Evolutionary conservation across 2,329 filamentous ascomycete species (phyloP).

Genomic region (Sclerotinia spermophila): DNA sequence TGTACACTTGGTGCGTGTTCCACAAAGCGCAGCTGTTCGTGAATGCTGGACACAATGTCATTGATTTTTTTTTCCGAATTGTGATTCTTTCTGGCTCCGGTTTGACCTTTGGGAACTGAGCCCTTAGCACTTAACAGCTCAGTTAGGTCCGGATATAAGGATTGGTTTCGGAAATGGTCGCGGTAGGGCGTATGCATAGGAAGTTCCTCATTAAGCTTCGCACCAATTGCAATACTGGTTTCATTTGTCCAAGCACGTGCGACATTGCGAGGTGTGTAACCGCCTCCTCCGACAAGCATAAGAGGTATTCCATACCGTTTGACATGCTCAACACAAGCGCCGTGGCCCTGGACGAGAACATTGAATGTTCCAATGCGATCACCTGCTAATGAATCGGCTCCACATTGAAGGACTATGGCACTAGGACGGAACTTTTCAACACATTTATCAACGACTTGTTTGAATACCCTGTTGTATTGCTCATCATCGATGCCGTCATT

Average conservation of each 20-base stretch:
- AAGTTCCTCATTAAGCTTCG: constrained; percentile 67
- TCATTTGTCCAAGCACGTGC: constrained; percentile 96
- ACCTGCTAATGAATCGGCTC: constrained; percentile 89
- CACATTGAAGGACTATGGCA: constrained; percentile 92
- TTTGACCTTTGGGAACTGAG: background rate
- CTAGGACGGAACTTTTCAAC: constrained; percentile 81
- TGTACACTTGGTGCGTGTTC: constrained; percentile 83
- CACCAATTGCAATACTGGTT: constrained; percentile 80
- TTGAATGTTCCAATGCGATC: constrained; percentile 95
- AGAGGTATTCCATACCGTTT: constrained; percentile 78
- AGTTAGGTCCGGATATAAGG: constrained; percentile 81
- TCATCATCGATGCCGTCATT: constrained; percentile 88
- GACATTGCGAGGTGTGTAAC: constrained; percentile 95
- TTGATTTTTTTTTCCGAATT: constrained; percentile 74
- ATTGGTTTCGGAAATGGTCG: constrained; percentile 83
- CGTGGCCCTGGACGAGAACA: constrained; percentile 91
- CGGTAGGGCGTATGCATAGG: constrained; percentile 81
- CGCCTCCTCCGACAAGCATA: constrained; percentile 88
- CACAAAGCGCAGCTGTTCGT: constrained; percentile 83
- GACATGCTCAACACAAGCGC: constrained; percentile 83
- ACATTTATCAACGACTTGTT: constrained; percentile 72
- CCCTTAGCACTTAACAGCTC: constrained; percentile 57
- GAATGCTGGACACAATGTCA: constrained; percentile 72
- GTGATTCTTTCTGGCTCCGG: constrained; percentile 59
- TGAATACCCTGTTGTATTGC: constrained; percentile 83